These are phyloP conservation scores for Alternaria gaisen DNA, from an alignment of 2,329 filamentous ascomycete genomes.

Conservation along the genomic window DNA sequence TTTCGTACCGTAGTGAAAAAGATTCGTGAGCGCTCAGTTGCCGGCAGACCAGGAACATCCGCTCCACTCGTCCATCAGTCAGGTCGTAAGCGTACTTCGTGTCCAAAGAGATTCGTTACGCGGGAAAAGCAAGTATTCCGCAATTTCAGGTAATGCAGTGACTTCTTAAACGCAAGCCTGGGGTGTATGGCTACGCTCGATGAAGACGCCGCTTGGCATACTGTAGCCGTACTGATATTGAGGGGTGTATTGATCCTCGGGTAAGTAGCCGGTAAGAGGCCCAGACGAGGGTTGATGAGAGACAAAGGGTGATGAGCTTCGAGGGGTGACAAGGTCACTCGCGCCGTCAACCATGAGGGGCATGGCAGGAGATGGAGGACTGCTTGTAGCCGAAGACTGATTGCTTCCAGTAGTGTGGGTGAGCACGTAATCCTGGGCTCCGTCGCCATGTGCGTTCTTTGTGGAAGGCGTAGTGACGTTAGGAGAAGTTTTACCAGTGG, in stretches of 20 bases:
- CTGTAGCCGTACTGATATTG: conserved; percentile 54
- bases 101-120: conserved; percentile 50
- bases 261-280: conserved; percentile 51
- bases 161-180: conserved; percentile 49
- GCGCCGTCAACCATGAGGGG: conserved; percentile 52
- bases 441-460: conserved; percentile 36
- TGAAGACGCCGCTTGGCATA: conserved; percentile 55
- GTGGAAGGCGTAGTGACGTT: conserved; percentile 38
- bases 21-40: conserved; percentile 48
- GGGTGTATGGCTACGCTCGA: conserved; percentile 56
- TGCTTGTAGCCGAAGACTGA: conserved; percentile 48
- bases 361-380: conserved; percentile 48
- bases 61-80: conserved; percentile 48
- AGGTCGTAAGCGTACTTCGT: conserved; percentile 49
- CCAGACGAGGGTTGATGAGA: conserved; percentile 55
- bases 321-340: conserved; percentile 42
- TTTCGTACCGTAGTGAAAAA: conserved; percentile 40
- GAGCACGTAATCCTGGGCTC: conserved; percentile 41
- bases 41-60: conserved; percentile 35
- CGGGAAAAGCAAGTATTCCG: conserved; percentile 12
- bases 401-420: conserved; percentile 40
- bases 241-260: conserved; percentile 53
- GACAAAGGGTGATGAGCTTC: conserved; percentile 47
- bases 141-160: conserved; percentile 19
- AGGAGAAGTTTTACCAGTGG: conserved; percentile 52